Percentiles rank a stretch among this genome's conserved stretches.
Evolutionary conservation across 179 eudicot species (phyloP).

Genomic region (Dionaea muscipula): DNA sequence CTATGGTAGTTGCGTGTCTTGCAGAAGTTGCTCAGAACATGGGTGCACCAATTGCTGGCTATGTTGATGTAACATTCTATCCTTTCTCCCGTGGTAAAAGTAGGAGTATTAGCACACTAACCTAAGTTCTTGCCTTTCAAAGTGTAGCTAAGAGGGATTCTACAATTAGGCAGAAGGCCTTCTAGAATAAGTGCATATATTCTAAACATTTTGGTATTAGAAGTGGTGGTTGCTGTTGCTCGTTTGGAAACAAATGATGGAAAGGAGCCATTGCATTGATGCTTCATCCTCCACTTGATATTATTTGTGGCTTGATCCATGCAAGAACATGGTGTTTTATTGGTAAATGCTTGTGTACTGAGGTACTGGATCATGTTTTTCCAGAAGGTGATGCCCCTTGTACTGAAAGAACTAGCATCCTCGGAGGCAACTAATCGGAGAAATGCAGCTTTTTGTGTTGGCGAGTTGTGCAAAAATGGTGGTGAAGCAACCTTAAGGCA

Average conservation of each 20-base stretch:
- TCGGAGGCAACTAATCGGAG: conserved; percentile 79
- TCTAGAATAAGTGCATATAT: neutral
- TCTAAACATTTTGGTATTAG: too few relatives aligned
- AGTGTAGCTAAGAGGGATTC: neutral
- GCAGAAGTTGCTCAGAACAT: conserved; percentile 98
- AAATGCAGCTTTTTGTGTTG: conserved; percentile 96
- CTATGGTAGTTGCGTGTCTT: conserved; percentile 92
- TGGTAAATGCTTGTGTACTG: too few relatives aligned
- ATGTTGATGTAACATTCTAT: conserved; percentile 55
- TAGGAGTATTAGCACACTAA: neutral
- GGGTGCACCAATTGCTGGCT: conserved; percentile 86
- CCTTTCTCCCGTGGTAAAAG: neutral
- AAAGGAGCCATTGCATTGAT: too few relatives aligned
- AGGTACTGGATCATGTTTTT: too few relatives aligned
- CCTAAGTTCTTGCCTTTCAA: neutral
- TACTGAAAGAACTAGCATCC: conserved; percentile 70
- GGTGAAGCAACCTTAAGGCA: conserved; percentile 74
- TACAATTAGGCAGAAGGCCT: neutral
- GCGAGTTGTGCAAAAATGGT: conserved; percentile 90
- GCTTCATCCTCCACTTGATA: too few relatives aligned
- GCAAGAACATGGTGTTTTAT: too few relatives aligned
- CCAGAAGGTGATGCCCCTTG: conserved; percentile 79
- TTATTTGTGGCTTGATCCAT: too few relatives aligned
- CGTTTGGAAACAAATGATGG: too few relatives aligned
- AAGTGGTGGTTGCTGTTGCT: too few relatives aligned